These are phyloP conservation scores for Blastobotrys capitulatus DNA, from an alignment of 1,139 yeast genomes.

Conservation along the genomic window DNA sequence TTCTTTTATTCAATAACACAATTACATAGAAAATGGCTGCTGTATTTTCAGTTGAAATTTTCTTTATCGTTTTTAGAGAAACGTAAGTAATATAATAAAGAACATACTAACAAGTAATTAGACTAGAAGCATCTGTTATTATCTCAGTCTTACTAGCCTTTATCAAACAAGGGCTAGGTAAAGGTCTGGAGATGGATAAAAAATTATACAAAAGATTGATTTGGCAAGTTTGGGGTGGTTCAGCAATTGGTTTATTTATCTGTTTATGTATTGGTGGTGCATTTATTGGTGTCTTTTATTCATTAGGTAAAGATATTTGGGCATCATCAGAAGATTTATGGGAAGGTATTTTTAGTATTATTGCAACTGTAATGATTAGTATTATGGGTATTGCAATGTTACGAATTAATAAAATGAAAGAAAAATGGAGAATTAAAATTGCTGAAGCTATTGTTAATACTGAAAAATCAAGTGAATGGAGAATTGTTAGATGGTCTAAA, in stretches of 20 bases:
- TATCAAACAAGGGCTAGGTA: slow-evolving; percentile 78
- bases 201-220: slow-evolving; percentile 53
- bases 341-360: slow-evolving; percentile 83
- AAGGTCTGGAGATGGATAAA: slow-evolving; percentile 40
- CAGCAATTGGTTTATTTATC: slow-evolving; percentile 60
- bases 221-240: slow-evolving; percentile 77
- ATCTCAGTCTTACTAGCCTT: slow-evolving; percentile 87
- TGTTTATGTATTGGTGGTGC: slow-evolving; percentile 79
- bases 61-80: slow-evolving; percentile 87
- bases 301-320: slow-evolving; percentile 81
- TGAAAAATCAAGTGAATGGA: slow-evolving; percentile 26
- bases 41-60: slow-evolving; percentile 44
- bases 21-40: slow-evolving; percentile 30
- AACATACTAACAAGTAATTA: neutral
- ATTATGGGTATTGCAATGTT: slow-evolving; percentile 91
- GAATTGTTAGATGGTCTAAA: slow-evolving; percentile 33
- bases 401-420: slow-evolving; percentile 83
- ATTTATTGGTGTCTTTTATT: slow-evolving; percentile 78
- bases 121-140: slow-evolving; percentile 78
- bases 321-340: slow-evolving; percentile 80
- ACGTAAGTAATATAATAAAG: slow-evolving; percentile 30
- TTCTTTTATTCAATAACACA: too few relatives aligned
- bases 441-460: slow-evolving; percentile 61
- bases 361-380: slow-evolving; percentile 80
- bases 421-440: slow-evolving; percentile 86